Base-by-base conservation (phyloP, 257 asterid species). In the Salvia rosmarinus region DNA sequence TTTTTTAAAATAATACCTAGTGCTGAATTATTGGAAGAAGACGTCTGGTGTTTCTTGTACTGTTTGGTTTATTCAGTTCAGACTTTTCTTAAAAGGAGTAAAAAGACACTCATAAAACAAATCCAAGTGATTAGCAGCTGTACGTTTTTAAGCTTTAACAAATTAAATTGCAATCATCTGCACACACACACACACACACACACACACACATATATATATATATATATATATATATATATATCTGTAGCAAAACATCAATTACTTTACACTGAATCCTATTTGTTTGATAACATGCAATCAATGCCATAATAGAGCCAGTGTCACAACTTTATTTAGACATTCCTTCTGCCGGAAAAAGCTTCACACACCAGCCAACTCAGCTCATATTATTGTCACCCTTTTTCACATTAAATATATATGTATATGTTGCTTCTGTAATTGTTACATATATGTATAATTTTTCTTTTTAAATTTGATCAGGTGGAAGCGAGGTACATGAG, bases 401-500 rank as follows among this genome's bases (percentile, higher is more conserved):
- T 42, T 43, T 43, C n/a, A 13, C 49, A 12, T 43, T 43, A 43
- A 12, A 13, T 42, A 42, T 12, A 25, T 1, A 25, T 25, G 3
- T 25, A 25, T 25, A 25, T 25, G n/a, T 42, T 42, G 13, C 14
- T 42, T 12, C 16, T 42, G 0, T 43, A 43, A 43, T 3, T 43
- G 7, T 43, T 43, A 1, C 6, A 43, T 43, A 43, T 11, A n/a
- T n/a, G n/a, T n/a, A n/a, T n/a, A n/a, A n/a, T n/a, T n/a, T n/a
- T n/a, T n/a, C n/a, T n/a, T n/a, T n/a, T n/a, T n/a, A n/a, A n/a
- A n/a, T n/a, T n/a, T n/a, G n/a, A n/a, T n/a, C 85, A 91, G 98
- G 90, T 91, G 81, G 94, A 86, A 32, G 83, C 75, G 6, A 74
- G 98, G 46, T 91, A 91, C 76, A 64, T 69, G 52, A 83, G 87